Percentiles rank a stretch among this genome's conserved stretches.
Conservation (phyloP, 2,329 filamentous ascomycete species). For the Hymenoscyphus occultus region DNA sequence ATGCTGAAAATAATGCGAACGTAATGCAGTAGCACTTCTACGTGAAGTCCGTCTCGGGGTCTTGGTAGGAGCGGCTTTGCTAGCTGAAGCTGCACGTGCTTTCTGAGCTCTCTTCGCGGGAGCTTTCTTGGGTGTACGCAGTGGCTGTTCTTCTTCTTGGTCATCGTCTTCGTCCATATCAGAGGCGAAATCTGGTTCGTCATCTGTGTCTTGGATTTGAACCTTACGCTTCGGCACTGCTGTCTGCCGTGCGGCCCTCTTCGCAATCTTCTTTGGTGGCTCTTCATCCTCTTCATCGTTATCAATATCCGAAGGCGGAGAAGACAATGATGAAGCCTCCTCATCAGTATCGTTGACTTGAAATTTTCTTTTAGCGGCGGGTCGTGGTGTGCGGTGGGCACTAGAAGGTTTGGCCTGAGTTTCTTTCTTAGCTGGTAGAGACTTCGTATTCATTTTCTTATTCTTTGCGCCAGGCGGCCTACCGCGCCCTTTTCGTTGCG, state of each 20-base stretch:
- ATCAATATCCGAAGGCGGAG: slow-evolving; percentile 14
- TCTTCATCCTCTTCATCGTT: slow-evolving; percentile 17
- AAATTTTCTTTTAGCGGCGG: slow-evolving; percentile 12
- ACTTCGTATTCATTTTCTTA: slow-evolving; percentile 14
- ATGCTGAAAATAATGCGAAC: slow-evolving; percentile 34
- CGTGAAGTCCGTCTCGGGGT: slow-evolving; percentile 30
- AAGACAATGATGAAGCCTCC: slow-evolving; percentile 16
- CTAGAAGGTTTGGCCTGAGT: slow-evolving; percentile 16
- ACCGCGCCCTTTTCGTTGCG: slow-evolving; percentile 21
- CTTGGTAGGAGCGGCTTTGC: slow-evolving; percentile 19
- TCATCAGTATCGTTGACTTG: slow-evolving; percentile 22
- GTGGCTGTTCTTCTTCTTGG: neutral
- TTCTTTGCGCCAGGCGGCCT: slow-evolving; percentile 21
- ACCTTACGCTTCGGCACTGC: neutral
- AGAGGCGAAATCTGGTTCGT: slow-evolving; percentile 3
- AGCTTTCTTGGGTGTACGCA: neutral
- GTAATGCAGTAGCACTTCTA: slow-evolving; percentile 31
- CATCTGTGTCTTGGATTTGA: slow-evolving; percentile 1
- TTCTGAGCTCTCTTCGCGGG: neutral
- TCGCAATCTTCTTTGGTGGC: slow-evolving; percentile 14
- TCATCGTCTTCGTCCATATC: neutral
- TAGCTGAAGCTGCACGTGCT: slow-evolving; percentile 5
- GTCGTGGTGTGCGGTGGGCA: neutral
- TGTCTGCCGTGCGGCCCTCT: slow-evolving; percentile 7
- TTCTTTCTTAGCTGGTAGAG: slow-evolving; percentile 10